These are phyloP conservation scores for Bimuria novae-zelandiae DNA, from an alignment of 2,329 filamentous ascomycete genomes.

Conservation along the genomic window DNA sequence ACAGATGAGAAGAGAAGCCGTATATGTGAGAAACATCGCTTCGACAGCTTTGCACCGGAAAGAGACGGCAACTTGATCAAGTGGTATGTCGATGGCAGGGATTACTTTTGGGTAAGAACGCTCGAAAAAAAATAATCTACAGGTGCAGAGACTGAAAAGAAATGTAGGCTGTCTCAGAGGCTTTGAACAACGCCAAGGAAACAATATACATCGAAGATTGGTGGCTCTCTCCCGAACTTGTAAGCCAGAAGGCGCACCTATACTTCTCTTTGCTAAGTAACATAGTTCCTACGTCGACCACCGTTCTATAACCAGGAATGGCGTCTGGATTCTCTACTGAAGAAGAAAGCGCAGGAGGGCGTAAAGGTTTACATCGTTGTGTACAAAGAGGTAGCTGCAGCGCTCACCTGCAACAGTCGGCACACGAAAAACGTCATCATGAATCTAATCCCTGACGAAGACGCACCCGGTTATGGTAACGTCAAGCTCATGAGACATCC, in stretches of 20 bases:
- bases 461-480: constrained; percentile 78
- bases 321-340: constrained; percentile 83
- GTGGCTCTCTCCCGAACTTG: constrained; percentile 89
- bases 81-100: constrained; percentile 95
- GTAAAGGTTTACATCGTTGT: constrained; percentile 94
- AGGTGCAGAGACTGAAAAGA: background rate
- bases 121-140: background rate
- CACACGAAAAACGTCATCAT: constrained; percentile 91
- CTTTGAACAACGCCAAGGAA: constrained; percentile 87
- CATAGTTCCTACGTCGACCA: constrained; percentile 75
- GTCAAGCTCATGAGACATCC: constrained; percentile 89
- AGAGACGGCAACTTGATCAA: constrained; percentile 85
- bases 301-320: constrained; percentile 83
- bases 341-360: constrained; percentile 85
- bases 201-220: constrained; percentile 96
- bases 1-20: constrained; percentile 79
- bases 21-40: constrained; percentile 77
- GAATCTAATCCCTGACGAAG: constrained; percentile 78
- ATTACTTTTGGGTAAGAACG: constrained; percentile 77
- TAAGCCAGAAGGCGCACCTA: constrained; percentile 10
- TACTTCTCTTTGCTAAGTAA: constrained; percentile 6
- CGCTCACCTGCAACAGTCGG: constrained; percentile 84
- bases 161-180: constrained; percentile 74
- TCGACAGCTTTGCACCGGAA: constrained; percentile 88
- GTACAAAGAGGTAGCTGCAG: constrained; percentile 72